phyloP scores from a whole-genome alignment of 495 filamentous ascomycete species.

The Hypoxylon intermedium region DNA sequence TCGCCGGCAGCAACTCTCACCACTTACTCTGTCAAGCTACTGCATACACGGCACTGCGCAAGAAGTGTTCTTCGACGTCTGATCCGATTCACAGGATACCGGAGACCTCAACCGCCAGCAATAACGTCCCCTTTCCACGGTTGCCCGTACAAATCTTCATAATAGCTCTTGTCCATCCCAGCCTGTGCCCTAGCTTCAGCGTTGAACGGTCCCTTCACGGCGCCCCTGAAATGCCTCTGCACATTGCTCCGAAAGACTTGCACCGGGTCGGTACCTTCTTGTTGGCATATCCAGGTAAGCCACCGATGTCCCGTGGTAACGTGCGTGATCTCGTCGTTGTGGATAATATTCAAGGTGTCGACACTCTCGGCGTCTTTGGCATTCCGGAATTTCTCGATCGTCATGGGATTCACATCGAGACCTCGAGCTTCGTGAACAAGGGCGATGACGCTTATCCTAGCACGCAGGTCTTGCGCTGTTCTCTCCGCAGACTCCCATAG shows the following conservation, averaged over 20 bases:
- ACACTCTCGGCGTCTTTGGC: conserved; percentile 56
- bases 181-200: conserved; percentile 57
- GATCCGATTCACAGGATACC: too few species aligned
- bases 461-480: conserved; percentile 58
- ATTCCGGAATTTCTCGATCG: conserved; percentile 61
- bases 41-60: too few species aligned
- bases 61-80: too few species aligned
- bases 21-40: too few species aligned
- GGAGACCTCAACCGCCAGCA: conserved; percentile 37
- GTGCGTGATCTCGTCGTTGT: conserved; percentile 63
- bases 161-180: conserved; percentile 59
- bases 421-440: conserved; percentile 62
- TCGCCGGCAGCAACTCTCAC: too few species aligned
- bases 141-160: conserved; percentile 44
- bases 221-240: conserved; percentile 55
- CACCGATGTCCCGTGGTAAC: conserved; percentile 63
- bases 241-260: conserved; percentile 60
- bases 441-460: conserved; percentile 60
- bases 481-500: conserved; percentile 57
- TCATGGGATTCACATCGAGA: conserved; percentile 61
- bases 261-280: conserved; percentile 59
- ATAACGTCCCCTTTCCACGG: conserved; percentile 37
- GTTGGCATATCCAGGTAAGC: conserved; percentile 60
- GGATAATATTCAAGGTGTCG: conserved; percentile 54
- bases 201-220: conserved; percentile 59